Base-by-base conservation (phyloP, 805 yeast genomes). In the Candida peoriensis region DNA sequence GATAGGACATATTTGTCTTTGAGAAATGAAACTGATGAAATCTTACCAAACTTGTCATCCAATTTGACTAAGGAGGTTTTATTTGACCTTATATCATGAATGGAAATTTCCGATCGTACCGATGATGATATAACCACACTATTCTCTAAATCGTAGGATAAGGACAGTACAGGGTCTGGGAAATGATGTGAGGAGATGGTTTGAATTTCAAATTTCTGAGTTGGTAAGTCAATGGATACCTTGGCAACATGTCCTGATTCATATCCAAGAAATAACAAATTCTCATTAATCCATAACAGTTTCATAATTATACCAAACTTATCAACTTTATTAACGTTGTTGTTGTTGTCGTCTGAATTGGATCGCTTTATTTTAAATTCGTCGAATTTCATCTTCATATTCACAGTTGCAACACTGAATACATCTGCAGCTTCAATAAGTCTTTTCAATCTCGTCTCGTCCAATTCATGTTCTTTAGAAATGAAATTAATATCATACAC, bases 291-390 rank as follows among this genome's bases (percentile, higher is more conserved):
- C 56, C 74, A 69, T 1, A 50, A 40, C 3, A 81, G 46, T 30
- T 66, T 70, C 87, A 86, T 82, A 11, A 81, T 70, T 26, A 83
- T 80, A 2, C 94, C 94, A 22, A 73, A 66, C 12, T 68, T 74
- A 20, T 47, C 51, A 13, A 27, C 42, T 27, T 50, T 49, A 31
- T 37, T 39, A 4, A 34, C 37, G n/a, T n/a, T n/a, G n/a, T n/a
- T n/a, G n/a, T n/a, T n/a, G n/a, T n/a, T n/a, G n/a, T n/a, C n/a
- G 21, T 28, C 38, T 5, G 38, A 44, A 9, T 30, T 42, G 11
- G 33, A 43, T 21, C 34, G 30, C 15, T 39, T 22, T 0, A 43
- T 6, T 16, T 40, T 41, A 27, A 45, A 47, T 31, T 47, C 54
- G 14, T 41, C 30, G 14, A 43, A 45, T 6, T 24, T 21, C n/a